Evolutionary conservation across 345 rosid species (phyloP), one percentile per base, ranked within the genome.

Genomic region (Geranium brycei): DNA sequence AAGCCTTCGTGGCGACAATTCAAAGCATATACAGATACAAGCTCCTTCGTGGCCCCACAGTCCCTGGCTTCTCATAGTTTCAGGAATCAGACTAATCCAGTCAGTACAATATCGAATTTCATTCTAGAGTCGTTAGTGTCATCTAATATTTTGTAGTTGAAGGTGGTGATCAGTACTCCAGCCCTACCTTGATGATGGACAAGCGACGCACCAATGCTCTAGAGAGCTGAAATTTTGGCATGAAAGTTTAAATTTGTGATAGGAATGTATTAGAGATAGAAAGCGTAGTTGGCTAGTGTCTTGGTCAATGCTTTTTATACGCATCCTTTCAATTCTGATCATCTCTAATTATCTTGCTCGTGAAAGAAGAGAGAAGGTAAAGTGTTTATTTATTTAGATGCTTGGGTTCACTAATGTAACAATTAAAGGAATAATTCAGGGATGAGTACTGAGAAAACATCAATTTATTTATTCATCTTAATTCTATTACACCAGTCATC

Each of bases 1-100:
- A 95, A 91, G 76, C 73, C 89, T 41, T 74, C 91, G 83, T 95
- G 99, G 99, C 85, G 97, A 79, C 99, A 95, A 69, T 95, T 95
- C 80, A 87, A 85, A 81, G 61, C 85, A 11, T 96, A 95, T 78
- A 95, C 99, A 31, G 96, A 91, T 96, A 62, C 99, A 91, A 73
- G 99, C 99, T 72, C 84, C 91, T 75, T 89, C 99, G 35, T 12
- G 51, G 61, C 38, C 38, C 59, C n/a, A 2, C 51, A 19, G 76
- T 71, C 7, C 51, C 51, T 41, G 7, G 51, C 7, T 62, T 65
- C 17, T 62, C 79, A 38, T 72, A 66, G 57, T 6, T 71, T 58
- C 51, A 3, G 8, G 51, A 41, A 41, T 8, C 51, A 41, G 13
- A 41, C 51, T 12, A 8, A 1, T 41, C 8, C 51, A 41, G 13